phyloP scores from a whole-genome alignment of 139 green algal species.

The Tetradesmus lagerheimii region DNA sequence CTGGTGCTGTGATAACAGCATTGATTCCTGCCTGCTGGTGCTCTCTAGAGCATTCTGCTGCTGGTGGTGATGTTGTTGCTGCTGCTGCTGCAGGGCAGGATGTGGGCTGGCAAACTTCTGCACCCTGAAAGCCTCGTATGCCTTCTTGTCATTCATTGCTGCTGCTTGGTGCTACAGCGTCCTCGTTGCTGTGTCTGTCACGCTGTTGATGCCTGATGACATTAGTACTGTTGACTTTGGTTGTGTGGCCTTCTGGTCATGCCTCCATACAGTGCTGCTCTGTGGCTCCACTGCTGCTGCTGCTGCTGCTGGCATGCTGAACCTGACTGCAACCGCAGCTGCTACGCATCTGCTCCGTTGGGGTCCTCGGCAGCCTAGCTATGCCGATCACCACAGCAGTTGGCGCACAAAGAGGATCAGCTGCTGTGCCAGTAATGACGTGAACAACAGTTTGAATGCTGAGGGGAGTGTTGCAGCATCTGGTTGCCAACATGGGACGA shows the following conservation, averaged over 20 bases:
- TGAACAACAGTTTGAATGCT: neutral
- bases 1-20: neutral
- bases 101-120: constrained; percentile 47
- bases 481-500: neutral
- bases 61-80: neutral
- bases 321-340: neutral
- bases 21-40: neutral
- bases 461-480: neutral
- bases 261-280: neutral
- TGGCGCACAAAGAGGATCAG: neutral
- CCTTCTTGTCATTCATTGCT: constrained; percentile 48
- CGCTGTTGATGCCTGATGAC: too few species aligned
- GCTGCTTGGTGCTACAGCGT: neutral
- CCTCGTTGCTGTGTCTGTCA: neutral
- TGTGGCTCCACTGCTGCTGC: neutral
- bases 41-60: too few species aligned
- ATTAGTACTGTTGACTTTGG: too few species aligned
- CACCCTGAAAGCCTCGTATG: constrained; percentile 43
- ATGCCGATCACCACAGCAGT: neutral
- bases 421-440: neutral
- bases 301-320: neutral
- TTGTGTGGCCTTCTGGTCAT: neutral
- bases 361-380: neutral
- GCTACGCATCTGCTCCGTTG: too few species aligned
- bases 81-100: neutral